Percentiles rank a stretch among this genome's conserved stretches.
phyloP scores from a whole-genome alignment of 371 early-diverging fungal genomes.

The Haplosporangium sp. region DNA sequence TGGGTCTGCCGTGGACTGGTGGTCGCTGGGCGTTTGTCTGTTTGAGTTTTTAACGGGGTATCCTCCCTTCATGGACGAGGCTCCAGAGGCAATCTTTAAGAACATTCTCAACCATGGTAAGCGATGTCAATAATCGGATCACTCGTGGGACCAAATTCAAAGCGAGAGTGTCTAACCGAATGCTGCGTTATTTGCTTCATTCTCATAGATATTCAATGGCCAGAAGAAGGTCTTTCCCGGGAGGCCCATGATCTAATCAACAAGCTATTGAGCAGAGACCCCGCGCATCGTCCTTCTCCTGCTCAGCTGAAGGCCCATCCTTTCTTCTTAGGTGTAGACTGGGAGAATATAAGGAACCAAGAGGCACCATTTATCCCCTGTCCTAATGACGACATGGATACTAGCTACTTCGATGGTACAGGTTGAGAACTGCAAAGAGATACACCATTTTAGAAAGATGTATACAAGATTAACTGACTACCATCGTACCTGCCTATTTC shows the following conservation, averaged over 20 bases:
- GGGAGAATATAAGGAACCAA: constrained; percentile 73
- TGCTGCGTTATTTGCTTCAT: constrained; percentile 37
- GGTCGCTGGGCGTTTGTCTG: constrained; percentile 92
- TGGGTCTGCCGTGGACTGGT: constrained; percentile 90
- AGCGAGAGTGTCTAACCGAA: not conserved
- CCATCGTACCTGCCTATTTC: not conserved
- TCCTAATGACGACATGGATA: constrained; percentile 77
- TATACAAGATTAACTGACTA: not conserved
- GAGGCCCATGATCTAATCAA: constrained; percentile 78
- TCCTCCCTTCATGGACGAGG: constrained; percentile 89
- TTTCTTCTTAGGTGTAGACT: constrained; percentile 81
- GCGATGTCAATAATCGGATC: not conserved
- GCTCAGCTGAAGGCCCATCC: constrained; percentile 75
- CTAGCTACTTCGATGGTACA: constrained; percentile 83
- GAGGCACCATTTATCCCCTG: constrained; percentile 84
- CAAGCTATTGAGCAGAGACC: constrained; percentile 79
- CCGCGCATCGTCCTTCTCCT: constrained; percentile 68
- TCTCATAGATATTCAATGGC: constrained; percentile 66
- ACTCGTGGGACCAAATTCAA: not conserved
- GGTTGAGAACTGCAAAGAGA: constrained; percentile 25
- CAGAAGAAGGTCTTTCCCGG: constrained; percentile 66
- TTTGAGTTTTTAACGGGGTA: constrained; percentile 90
- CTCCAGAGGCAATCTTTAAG: constrained; percentile 84
- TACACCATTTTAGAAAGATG: not conserved
- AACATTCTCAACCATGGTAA: constrained; percentile 79